Percentiles rank a stretch among this genome's conserved stretches.
These are phyloP conservation scores for Schwanniomyces polymorphus DNA, from an alignment of 805 yeast species.

Conservation along the genomic window DNA sequence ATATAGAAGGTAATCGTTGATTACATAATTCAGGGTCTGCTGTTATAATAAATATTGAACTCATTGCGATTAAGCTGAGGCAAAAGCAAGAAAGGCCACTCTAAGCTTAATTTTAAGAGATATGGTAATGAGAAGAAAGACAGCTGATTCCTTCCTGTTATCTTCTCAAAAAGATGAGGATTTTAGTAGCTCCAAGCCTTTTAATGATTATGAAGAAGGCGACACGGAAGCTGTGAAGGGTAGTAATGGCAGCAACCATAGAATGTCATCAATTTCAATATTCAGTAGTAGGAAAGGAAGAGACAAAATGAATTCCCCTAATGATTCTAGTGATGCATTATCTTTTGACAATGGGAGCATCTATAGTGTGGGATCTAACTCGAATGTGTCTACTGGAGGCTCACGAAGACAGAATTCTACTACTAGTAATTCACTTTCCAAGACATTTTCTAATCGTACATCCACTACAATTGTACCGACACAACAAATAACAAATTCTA, in stretches of 20 bases:
- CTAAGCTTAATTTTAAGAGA: background rate
- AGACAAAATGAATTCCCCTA: slow-evolving; percentile 5
- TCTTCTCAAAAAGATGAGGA: slow-evolving; percentile 24
- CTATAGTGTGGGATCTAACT: slow-evolving; percentile 16
- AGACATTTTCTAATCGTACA: slow-evolving; percentile 13
- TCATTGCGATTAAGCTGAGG: background rate
- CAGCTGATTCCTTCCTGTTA: slow-evolving; percentile 13
- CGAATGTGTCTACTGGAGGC: slow-evolving; percentile 7
- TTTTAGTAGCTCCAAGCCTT: slow-evolving; percentile 27
- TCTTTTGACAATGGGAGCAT: slow-evolving; percentile 33
- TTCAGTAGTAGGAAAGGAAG: slow-evolving; percentile 35
- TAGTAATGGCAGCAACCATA: slow-evolving; percentile 8
- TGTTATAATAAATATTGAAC: background rate
- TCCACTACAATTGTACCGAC: slow-evolving; percentile 26
- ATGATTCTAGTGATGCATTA: slow-evolving; percentile 28
- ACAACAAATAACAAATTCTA: slow-evolving; percentile 28
- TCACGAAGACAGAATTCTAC: slow-evolving; percentile 9
- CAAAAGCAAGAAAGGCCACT: background rate
- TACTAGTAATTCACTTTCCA: slow-evolving; percentile 11
- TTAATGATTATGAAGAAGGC: slow-evolving; percentile 11
- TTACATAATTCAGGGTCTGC: background rate
- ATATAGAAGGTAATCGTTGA: background rate
- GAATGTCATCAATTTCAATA: slow-evolving; percentile 35
- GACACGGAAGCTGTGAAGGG: slow-evolving; percentile 3
- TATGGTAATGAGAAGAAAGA: slow-evolving; percentile 20